Evolutionary conservation across 805 yeast genomes (phyloP).

Genomic region (Wickerhamiella nectarea): DNA sequence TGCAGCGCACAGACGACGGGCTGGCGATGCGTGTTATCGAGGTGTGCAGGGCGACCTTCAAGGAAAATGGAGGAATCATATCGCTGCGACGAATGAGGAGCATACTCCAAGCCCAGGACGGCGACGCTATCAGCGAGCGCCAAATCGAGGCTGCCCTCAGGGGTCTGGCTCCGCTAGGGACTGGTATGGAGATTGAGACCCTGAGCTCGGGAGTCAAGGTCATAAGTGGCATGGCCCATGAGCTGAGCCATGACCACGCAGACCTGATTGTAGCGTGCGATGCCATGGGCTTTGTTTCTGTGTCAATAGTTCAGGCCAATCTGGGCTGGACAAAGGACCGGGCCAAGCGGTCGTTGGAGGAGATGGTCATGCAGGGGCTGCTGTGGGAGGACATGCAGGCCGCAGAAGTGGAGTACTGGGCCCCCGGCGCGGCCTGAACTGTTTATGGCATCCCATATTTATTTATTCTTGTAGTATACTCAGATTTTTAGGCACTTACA

Average conservation of each 20-base stretch:
- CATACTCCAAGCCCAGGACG: constrained; percentile 20
- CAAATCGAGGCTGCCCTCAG: constrained; percentile 48
- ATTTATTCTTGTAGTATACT: too few relatives aligned
- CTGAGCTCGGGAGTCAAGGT: constrained; percentile 38
- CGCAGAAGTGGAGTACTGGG: constrained; percentile 27
- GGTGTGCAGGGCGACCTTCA: constrained; percentile 53
- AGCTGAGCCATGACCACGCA: constrained; percentile 54
- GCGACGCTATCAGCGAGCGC: constrained; percentile 21
- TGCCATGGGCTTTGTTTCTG: constrained; percentile 60
- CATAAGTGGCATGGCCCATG: constrained; percentile 49
- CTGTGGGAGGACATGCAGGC: constrained; percentile 62
- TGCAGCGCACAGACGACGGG: constrained; percentile 34
- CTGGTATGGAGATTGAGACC: constrained; percentile 51
- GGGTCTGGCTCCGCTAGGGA: constrained; percentile 45
- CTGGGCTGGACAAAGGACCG: constrained; percentile 58
- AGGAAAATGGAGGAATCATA: constrained; percentile 71
- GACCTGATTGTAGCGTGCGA: constrained; percentile 62
- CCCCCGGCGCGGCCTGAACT: background rate
- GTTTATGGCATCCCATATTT: background rate
- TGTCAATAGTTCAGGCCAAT: constrained; percentile 53
- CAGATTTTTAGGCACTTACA: too few relatives aligned
- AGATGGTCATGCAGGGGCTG: constrained; percentile 68
- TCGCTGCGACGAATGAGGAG: constrained; percentile 41
- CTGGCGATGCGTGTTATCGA: constrained; percentile 65
- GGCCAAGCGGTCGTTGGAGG: constrained; percentile 50